Conservation (phyloP, 257 asterid genomes). For the Rehmannia glutinosa region DNA sequence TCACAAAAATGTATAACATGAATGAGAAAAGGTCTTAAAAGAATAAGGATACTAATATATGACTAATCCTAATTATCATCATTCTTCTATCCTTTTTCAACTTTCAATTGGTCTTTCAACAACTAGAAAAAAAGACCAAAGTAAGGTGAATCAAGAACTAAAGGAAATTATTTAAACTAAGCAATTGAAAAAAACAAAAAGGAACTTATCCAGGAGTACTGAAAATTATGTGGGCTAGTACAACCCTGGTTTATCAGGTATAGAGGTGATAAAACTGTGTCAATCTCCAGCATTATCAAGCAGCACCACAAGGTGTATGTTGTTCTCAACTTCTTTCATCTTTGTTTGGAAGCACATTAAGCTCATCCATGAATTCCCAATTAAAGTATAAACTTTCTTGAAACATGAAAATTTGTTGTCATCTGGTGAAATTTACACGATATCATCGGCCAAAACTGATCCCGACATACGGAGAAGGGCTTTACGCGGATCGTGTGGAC, state of each 20-base stretch:
- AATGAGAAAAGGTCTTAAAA: too few relatives aligned
- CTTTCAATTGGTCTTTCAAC: too few relatives aligned
- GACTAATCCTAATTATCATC: too few relatives aligned
- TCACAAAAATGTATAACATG: too few relatives aligned
- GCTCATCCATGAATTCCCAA: background rate
- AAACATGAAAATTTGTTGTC: background rate
- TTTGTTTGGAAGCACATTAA: background rate
- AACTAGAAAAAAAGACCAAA: background rate
- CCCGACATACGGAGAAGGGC: background rate
- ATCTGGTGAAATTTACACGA: background rate
- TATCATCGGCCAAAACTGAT: conserved; percentile 2
- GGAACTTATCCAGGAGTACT: background rate
- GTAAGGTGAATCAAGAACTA: background rate
- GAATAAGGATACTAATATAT: too few relatives aligned
- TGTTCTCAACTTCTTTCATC: background rate
- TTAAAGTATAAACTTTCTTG: background rate
- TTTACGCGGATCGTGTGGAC: background rate
- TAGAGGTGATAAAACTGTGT: background rate
- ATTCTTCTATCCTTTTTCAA: too few relatives aligned
- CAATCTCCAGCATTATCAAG: background rate
- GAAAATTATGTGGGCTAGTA: background rate
- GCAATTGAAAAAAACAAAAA: background rate
- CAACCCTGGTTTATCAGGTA: background rate
- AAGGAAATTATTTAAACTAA: background rate
- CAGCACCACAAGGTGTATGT: background rate